Conservation (phyloP, 305 asterid genomes). For the Fraxinus nigra region DNA sequence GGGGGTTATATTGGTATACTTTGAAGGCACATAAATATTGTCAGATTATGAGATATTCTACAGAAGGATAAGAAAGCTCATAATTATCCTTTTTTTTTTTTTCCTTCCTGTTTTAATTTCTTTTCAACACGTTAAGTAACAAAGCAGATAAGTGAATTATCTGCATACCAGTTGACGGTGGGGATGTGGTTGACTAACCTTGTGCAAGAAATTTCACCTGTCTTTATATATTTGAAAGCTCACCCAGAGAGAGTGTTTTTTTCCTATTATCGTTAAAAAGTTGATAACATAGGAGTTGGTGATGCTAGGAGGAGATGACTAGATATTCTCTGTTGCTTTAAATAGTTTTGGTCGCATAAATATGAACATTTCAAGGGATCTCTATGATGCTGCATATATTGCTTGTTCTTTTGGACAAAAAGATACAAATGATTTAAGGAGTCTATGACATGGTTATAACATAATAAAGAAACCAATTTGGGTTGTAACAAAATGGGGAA, state of each 20-base stretch:
- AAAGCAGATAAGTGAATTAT: background rate
- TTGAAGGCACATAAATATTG: background rate
- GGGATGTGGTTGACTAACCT: background rate
- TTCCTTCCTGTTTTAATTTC: background rate
- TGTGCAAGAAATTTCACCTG: background rate
- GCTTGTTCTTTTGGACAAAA: background rate
- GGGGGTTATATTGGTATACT: background rate
- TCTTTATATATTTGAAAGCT: background rate
- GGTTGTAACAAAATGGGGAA: background rate
- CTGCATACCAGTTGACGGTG: background rate
- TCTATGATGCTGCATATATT: background rate
- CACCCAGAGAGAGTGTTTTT: background rate
- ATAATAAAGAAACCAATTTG: background rate
- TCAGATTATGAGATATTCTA: background rate
- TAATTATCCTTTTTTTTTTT: background rate
- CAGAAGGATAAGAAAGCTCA: background rate
- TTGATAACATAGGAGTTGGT: background rate
- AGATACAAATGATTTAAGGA: background rate
- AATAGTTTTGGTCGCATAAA: background rate
- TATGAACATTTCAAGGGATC: background rate
- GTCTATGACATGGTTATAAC: background rate
- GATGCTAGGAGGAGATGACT: background rate
- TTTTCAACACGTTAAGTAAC: background rate
- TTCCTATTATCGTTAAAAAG: background rate
- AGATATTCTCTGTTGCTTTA: background rate